Percentiles rank a stretch among this genome's conserved stretches.
These are phyloP conservation scores for Firmiana major DNA, from an alignment of 345 rosid species.

Conservation along the genomic window DNA sequence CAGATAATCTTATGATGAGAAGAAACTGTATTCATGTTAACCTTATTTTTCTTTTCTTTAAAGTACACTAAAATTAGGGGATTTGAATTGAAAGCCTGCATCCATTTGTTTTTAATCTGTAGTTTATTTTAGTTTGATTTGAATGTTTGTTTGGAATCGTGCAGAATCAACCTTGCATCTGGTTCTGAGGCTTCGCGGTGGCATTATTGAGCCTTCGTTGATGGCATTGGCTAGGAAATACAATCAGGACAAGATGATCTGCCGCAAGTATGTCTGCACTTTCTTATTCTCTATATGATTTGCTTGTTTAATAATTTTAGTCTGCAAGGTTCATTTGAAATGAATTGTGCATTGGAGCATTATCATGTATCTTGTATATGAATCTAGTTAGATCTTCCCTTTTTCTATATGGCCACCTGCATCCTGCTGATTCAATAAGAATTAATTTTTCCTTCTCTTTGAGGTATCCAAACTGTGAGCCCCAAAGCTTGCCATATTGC, in stretches of 20 bases:
- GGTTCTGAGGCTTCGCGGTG: constrained; percentile 76
- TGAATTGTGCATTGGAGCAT: background rate
- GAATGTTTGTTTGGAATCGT: constrained; percentile 1
- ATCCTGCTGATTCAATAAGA: background rate
- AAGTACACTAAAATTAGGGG: background rate
- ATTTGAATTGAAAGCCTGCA: background rate
- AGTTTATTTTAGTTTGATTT: background rate
- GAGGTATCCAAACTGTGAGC: background rate
- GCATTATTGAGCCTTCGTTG: constrained; percentile 69
- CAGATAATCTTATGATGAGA: background rate
- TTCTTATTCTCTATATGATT: background rate
- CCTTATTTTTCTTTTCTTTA: background rate
- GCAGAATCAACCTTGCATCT: constrained; percentile 69
- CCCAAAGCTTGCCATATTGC: background rate
- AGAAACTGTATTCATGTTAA: background rate
- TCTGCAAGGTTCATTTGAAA: background rate
- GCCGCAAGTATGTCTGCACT: constrained; percentile 57
- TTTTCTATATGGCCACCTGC: background rate
- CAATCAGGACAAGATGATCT: constrained; percentile 72
- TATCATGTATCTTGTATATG: background rate
- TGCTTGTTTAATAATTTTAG: background rate
- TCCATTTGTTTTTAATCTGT: background rate
- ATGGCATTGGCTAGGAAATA: constrained; percentile 72
- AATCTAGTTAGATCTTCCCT: background rate
- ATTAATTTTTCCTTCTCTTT: no score